A percentile compares a stretch with the other conserved stretches of the same genome.
These are phyloP conservation scores for Cynara cardunculus DNA, from an alignment of 129 eudicot species.

Conservation along the genomic window DNA sequence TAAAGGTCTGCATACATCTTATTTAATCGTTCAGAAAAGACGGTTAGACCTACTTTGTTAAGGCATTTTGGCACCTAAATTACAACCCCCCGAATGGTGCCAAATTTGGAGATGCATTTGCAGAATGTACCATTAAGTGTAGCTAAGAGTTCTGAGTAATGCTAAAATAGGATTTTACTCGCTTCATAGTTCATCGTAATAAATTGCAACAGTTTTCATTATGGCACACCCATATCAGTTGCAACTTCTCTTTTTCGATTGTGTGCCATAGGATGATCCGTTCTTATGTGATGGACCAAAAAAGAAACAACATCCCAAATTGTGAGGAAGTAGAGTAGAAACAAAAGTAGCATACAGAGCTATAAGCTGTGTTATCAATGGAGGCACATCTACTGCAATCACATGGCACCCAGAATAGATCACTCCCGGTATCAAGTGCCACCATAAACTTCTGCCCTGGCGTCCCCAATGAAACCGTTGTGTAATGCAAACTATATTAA, in stretches of 20 bases:
- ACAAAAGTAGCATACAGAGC: slow-evolving; percentile 52
- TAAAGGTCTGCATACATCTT: neutral
- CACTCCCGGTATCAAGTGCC: slow-evolving; percentile 97
- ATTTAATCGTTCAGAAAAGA: too few species aligned
- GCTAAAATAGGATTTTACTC: neutral
- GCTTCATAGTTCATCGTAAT: neutral
- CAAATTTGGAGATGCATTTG: neutral
- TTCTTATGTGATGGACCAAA: neutral
- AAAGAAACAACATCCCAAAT: neutral
- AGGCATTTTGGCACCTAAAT: too few species aligned
- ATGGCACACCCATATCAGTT: neutral
- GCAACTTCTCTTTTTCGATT: neutral
- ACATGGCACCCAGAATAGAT: slow-evolving; percentile 95
- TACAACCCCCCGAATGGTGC: too few species aligned
- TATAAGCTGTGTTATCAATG: slow-evolving; percentile 42
- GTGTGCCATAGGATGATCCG: neutral
- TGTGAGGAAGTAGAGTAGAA: neutral
- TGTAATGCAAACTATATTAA: slow-evolving; percentile 77
- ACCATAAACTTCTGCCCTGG: slow-evolving; percentile 88
- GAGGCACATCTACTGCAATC: slow-evolving; percentile 72
- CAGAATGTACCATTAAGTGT: neutral
- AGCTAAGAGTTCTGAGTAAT: neutral
- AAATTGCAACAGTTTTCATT: neutral
- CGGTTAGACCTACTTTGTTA: too few species aligned
- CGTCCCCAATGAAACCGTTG: slow-evolving; percentile 80